These are phyloP conservation scores for Stachybotrys chartarum DNA, from an alignment of 2,329 filamentous ascomycete species.

Conservation along the genomic window DNA sequence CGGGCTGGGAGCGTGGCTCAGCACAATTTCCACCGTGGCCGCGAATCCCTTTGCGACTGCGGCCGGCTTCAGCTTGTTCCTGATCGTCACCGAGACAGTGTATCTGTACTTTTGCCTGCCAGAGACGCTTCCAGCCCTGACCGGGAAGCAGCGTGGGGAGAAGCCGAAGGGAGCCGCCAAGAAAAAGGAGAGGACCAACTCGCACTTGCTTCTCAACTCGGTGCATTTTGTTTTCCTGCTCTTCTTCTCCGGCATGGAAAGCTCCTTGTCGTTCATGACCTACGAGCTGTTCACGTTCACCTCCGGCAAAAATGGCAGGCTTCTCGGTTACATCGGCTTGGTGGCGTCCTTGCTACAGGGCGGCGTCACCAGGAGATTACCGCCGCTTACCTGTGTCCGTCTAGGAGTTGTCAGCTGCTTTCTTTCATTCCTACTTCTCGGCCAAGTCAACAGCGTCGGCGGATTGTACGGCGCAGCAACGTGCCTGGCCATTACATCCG, in stretches of 20 bases:
- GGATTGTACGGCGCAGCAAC: slow-evolving; percentile 77
- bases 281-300: slow-evolving; percentile 85
- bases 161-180: slow-evolving; percentile 15
- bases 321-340: slow-evolving; percentile 87
- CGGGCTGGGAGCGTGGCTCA: slow-evolving; percentile 80
- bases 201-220: slow-evolving; percentile 71
- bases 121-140: slow-evolving; percentile 69
- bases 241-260: slow-evolving; percentile 98
- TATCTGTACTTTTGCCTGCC: slow-evolving; percentile 83
- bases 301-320: slow-evolving; percentile 70
- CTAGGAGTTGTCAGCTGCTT: slow-evolving; percentile 73
- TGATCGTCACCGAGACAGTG: slow-evolving; percentile 80
- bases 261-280: slow-evolving; percentile 94
- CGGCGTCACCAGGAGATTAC: slow-evolving; percentile 77
- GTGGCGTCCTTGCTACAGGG: slow-evolving; percentile 90
- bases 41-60: slow-evolving; percentile 93
- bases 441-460: slow-evolving; percentile 57
- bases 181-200: slow-evolving; percentile 61
- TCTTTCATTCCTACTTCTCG: slow-evolving; percentile 72
- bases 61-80: slow-evolving; percentile 74
- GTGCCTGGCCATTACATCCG: slow-evolving; percentile 80
- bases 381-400: slow-evolving; percentile 73
- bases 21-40: slow-evolving; percentile 67
- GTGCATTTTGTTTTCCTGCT: slow-evolving; percentile 88
- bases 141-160: slow-evolving; percentile 19